Percentiles rank a stretch among this genome's conserved stretches.
Conservation (phyloP, 805 yeast genomes). For the Wickerhamomyces ciferrii region DNA sequence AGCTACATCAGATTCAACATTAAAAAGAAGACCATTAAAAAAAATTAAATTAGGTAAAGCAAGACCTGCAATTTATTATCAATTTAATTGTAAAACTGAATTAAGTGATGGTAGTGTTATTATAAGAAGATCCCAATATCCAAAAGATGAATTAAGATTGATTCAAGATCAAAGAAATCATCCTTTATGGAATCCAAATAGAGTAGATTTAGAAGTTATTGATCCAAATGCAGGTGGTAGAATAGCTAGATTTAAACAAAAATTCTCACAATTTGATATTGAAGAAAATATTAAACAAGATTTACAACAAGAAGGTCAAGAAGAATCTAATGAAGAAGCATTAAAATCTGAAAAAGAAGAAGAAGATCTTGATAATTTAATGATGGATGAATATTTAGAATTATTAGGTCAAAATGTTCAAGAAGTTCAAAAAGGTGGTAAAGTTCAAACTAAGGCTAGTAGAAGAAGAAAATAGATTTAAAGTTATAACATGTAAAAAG, state of each 20-base stretch:
- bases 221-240: slow-evolving; percentile 86
- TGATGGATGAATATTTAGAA: slow-evolving; percentile 47
- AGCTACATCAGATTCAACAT: slow-evolving; percentile 14
- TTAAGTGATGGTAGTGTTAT: slow-evolving; percentile 92
- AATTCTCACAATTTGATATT: slow-evolving; percentile 47
- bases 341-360: slow-evolving; percentile 5
- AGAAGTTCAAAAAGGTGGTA: slow-evolving; percentile 54
- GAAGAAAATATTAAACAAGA: slow-evolving; percentile 26
- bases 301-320: slow-evolving; percentile 2
- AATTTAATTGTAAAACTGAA: slow-evolving; percentile 85
- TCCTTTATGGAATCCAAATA: slow-evolving; percentile 84
- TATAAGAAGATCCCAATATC: slow-evolving; percentile 77
- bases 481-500: background rate
- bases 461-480: slow-evolving; percentile 27
- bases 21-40: slow-evolving; percentile 54
- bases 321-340: too few relatives aligned
- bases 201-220: slow-evolving; percentile 65
- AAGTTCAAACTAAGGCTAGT: slow-evolving; percentile 41
- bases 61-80: slow-evolving; percentile 89
- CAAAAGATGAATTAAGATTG: slow-evolving; percentile 80
- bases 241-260: slow-evolving; percentile 67
- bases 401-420: slow-evolving; percentile 53
- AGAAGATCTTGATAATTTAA: slow-evolving; percentile 12
- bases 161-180: slow-evolving; percentile 85
- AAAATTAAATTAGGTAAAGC: slow-evolving; percentile 77